Conservation (phyloP, 140 eudicot genomes). For the Stevia rebaudiana region DNA sequence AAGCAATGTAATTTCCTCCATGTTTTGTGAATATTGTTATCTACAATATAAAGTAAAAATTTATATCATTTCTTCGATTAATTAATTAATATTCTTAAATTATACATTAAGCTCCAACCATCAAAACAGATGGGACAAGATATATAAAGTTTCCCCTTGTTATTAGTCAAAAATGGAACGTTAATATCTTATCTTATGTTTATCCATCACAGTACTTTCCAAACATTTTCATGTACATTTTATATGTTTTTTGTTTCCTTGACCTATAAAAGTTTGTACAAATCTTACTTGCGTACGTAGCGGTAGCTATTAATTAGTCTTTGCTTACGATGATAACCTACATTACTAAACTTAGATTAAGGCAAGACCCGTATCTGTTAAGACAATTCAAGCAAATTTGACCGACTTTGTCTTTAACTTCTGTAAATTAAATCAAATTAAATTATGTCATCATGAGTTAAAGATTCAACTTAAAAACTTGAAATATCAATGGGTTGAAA, state of each 20-base stretch:
- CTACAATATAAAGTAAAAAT: neutral
- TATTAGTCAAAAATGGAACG: slow-evolving; percentile 5
- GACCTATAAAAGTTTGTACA: neutral
- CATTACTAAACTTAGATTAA: neutral
- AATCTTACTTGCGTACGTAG: neutral
- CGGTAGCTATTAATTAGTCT: neutral
- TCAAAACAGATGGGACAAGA: neutral
- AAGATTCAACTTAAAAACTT: too few relatives aligned
- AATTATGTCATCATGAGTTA: too few relatives aligned
- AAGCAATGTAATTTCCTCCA: too few relatives aligned
- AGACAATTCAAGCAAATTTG: too few relatives aligned
- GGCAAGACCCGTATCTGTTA: neutral
- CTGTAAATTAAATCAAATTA: too few relatives aligned
- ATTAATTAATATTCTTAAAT: neutral
- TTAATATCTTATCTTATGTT: neutral
- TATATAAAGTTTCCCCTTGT: too few relatives aligned
- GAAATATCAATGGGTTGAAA: too few relatives aligned
- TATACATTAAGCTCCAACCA: too few relatives aligned
- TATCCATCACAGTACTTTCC: neutral
- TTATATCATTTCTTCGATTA: neutral
- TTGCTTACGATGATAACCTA: neutral
- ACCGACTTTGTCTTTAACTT: too few relatives aligned
- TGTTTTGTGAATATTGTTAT: too few relatives aligned
- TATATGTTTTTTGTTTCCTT: neutral
- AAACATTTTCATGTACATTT: neutral